These are phyloP conservation scores for Ostreobium quekettii DNA, from an alignment of 139 green algal genomes.

Conservation along the genomic window DNA sequence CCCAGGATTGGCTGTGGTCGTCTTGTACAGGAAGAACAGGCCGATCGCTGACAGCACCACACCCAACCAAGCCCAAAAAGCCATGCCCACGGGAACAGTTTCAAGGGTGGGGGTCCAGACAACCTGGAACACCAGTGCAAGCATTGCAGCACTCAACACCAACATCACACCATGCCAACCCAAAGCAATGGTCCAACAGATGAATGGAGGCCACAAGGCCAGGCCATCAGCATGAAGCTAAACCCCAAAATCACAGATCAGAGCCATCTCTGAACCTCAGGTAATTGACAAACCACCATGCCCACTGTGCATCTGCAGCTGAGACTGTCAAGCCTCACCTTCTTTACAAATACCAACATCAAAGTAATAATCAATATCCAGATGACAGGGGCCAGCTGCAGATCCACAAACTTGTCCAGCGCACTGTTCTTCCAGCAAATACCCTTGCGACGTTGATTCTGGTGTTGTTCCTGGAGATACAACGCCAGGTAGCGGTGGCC, in stretches of 20 bases:
- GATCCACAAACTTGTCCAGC: neutral
- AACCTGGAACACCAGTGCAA: neutral
- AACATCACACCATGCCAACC: neutral
- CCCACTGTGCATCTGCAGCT: too few relatives aligned
- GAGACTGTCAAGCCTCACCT: too few relatives aligned
- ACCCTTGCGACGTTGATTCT: too few relatives aligned
- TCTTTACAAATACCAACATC: slow-evolving; percentile 50
- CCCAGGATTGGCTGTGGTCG: slow-evolving; percentile 67
- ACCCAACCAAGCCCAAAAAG: neutral
- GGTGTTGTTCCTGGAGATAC: slow-evolving; percentile 37
- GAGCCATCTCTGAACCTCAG: too few relatives aligned
- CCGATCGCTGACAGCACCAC: slow-evolving; percentile 13
- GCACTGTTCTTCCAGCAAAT: neutral
- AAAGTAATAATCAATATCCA: slow-evolving; percentile 64
- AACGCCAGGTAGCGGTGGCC: slow-evolving; percentile 74
- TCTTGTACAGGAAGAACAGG: slow-evolving; percentile 63
- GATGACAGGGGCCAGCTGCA: slow-evolving; percentile 76
- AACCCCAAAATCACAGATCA: too few relatives aligned
- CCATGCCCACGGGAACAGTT: neutral
- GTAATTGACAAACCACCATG: too few relatives aligned
- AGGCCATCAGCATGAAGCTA: too few relatives aligned
- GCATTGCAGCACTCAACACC: neutral
- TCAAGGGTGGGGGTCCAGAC: neutral
- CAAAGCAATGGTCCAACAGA: too few relatives aligned
- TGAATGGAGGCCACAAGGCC: too few relatives aligned